Evolutionary conservation across 2,329 filamentous ascomycete genomes (phyloP), one percentile per base, ranked within the genome.

Genomic region (Diaporthe caulivora): DNA sequence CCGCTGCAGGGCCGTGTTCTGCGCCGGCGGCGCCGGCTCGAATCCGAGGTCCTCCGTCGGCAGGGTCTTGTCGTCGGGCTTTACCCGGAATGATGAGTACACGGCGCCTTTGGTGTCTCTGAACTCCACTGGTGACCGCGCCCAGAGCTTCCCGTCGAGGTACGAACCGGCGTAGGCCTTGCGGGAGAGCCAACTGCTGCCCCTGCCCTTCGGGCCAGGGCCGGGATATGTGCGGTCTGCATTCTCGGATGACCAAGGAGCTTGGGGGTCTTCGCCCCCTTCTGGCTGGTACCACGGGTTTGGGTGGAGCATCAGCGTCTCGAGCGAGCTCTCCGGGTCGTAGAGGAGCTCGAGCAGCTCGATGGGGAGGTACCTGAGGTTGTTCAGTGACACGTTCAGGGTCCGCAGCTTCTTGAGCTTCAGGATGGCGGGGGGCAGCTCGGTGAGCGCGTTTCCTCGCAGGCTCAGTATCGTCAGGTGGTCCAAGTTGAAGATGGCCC

Each of bases 331-430:
- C 58, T 83, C 80, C 0, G 81, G 79, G 13, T 81, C 78, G 42
- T 83, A 81, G 26, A 93, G 80, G 2, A 94, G 83, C 31, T 87
- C 81, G 1, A 94, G 83, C 0, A 94, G 82, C 78, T 93, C 92
- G 71, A 85, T 88, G 0, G 93, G 93, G 1, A 95, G 84, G 74
- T 84, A 88, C 9, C 84, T 85, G 15, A 95, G 83, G 7, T 83
- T 81, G 75, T 94, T 94, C 70, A 92, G 88, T 0, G 91, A 89
- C 11, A 95, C 77, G 76, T 94, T 94, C 51, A 95, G 86, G 67
- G 90, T 87, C 67, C 84, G 83, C 5, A 95, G 85, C 73, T 90
- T 91, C 6, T 79, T 80, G 9, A 94, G 84, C 42, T 88, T 87
- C 29, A 84, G 84, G 64, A 94, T 90, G 4, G 86, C 84, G 0